Percentiles rank a stretch among this genome's conserved stretches.
Conservation (phyloP, 1,139 yeast genomes). For the Lodderomyces beijingensis region DNA sequence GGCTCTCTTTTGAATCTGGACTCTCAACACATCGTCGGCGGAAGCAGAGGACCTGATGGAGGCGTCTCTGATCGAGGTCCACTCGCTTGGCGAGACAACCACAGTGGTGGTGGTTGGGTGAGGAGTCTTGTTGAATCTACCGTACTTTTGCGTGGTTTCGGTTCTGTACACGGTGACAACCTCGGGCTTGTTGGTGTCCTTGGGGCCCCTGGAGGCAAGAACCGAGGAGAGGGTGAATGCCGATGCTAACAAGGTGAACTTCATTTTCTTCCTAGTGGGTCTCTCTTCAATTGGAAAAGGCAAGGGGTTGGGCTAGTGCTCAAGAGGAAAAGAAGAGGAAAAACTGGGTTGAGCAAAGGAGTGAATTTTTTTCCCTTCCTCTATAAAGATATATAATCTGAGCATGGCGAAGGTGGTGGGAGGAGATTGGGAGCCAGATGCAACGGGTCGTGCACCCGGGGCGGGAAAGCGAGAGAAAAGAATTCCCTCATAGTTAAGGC, state of each 20-base stretch:
- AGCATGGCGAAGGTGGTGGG: too few relatives aligned
- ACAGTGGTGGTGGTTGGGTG: slow-evolving; percentile 24
- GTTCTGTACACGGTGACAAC: slow-evolving; percentile 10
- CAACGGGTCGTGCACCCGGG: too few relatives aligned
- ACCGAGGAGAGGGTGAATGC: slow-evolving; percentile 10
- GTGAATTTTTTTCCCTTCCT: too few relatives aligned
- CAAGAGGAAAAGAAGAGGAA: too few relatives aligned
- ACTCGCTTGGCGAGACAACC: slow-evolving; percentile 17
- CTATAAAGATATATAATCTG: too few relatives aligned
- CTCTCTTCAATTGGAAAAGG: too few relatives aligned
- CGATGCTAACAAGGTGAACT: slow-evolving; percentile 9
- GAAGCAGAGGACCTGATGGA: slow-evolving; percentile 7
- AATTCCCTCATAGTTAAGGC: too few relatives aligned
- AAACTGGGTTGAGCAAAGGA: too few relatives aligned
- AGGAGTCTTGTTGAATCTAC: slow-evolving; percentile 48
- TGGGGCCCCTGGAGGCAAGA: slow-evolving; percentile 10
- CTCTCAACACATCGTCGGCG: slow-evolving; percentile 5
- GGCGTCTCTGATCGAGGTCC: slow-evolving; percentile 32
- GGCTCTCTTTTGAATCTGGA: slow-evolving; percentile 6
- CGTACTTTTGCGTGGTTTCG: slow-evolving; percentile 18
- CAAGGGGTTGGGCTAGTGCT: too few relatives aligned
- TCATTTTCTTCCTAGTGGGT: too few relatives aligned
- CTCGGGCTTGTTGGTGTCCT: slow-evolving; percentile 7
- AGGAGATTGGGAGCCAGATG: too few relatives aligned
- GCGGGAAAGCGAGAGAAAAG: too few relatives aligned